Percentiles rank a stretch among this genome's conserved stretches.
phyloP scores from a whole-genome alignment of 2,329 filamentous ascomycete species.

The Aciculosporium take region DNA sequence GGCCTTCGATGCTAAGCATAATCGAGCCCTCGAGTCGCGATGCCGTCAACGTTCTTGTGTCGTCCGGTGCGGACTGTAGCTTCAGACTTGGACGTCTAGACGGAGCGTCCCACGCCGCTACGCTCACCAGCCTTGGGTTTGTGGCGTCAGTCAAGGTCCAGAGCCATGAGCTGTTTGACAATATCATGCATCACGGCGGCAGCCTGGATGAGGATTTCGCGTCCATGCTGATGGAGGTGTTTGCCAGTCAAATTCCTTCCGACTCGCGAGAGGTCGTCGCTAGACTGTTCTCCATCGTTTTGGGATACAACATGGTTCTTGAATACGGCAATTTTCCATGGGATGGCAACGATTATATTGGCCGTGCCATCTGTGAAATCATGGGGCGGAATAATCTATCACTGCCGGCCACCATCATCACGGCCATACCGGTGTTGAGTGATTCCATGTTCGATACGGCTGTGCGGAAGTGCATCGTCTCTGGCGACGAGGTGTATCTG shows the following conservation, averaged over 20 bases:
- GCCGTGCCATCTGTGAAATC: background rate
- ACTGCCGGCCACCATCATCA: slow-evolving; percentile 2
- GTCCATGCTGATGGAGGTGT: background rate
- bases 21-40: slow-evolving; percentile 1
- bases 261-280: background rate
- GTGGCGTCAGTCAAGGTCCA: background rate
- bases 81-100: slow-evolving; percentile 7
- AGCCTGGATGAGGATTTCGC: background rate
- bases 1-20: background rate
- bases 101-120: background rate
- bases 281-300: background rate
- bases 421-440: slow-evolving; percentile 6
- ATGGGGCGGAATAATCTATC: slow-evolving; percentile 7
- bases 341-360: background rate
- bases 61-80: background rate
- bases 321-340: background rate
- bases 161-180: background rate
- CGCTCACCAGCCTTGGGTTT: slow-evolving; percentile 2
- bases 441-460: slow-evolving; percentile 10
- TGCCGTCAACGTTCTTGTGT: background rate
- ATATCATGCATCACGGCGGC: background rate
- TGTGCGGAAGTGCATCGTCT: slow-evolving; percentile 6
- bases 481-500: slow-evolving; percentile 15
- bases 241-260: background rate
- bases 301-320: slow-evolving; percentile 1